A percentile compares a stretch with the other conserved stretches of the same genome.
These are phyloP conservation scores for Madurella mycetomatis DNA, from an alignment of 2,329 filamentous ascomycete genomes.

Conservation along the genomic window DNA sequence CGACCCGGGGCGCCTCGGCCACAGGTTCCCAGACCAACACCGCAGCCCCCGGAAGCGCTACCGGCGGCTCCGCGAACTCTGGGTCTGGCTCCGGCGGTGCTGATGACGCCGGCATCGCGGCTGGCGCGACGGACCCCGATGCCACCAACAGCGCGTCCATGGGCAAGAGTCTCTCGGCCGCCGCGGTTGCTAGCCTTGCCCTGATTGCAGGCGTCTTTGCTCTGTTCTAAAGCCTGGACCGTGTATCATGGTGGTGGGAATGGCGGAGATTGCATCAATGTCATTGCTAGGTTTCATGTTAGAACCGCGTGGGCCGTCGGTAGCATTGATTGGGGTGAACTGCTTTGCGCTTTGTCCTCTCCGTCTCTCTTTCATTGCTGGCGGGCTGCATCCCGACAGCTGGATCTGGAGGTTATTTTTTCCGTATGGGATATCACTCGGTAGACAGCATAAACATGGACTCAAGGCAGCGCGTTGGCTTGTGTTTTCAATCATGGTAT, in stretches of 20 bases:
- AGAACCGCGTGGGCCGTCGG: not conserved
- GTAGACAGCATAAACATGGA: constrained; percentile 11
- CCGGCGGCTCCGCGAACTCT: constrained; percentile 14
- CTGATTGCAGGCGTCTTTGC: constrained; percentile 25
- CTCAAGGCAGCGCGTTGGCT: not conserved
- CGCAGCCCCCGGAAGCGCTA: constrained; percentile 16
- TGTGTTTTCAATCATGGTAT: not conserved
- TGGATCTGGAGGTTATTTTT: constrained; percentile 13
- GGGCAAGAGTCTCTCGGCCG: constrained; percentile 18
- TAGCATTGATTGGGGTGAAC: not conserved
- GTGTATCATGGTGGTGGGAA: not conserved
- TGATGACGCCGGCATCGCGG: constrained; percentile 18
- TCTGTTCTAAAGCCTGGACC: constrained; percentile 19
- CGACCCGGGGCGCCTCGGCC: constrained; percentile 21
- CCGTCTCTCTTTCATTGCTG: not conserved
- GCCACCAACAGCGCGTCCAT: constrained; percentile 3
- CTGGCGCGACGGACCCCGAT: not conserved
- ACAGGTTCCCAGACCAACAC: constrained; percentile 17
- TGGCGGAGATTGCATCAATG: not conserved
- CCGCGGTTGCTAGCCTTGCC: constrained; percentile 20
- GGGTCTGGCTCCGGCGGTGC: constrained; percentile 19
- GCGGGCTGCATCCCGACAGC: constrained; percentile 10
- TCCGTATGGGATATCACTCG: not conserved
- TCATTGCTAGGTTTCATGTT: constrained; percentile 1
- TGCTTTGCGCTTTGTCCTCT: not conserved